Base-by-base conservation (phyloP, 805 yeast species). In the Candida pini region DNA sequence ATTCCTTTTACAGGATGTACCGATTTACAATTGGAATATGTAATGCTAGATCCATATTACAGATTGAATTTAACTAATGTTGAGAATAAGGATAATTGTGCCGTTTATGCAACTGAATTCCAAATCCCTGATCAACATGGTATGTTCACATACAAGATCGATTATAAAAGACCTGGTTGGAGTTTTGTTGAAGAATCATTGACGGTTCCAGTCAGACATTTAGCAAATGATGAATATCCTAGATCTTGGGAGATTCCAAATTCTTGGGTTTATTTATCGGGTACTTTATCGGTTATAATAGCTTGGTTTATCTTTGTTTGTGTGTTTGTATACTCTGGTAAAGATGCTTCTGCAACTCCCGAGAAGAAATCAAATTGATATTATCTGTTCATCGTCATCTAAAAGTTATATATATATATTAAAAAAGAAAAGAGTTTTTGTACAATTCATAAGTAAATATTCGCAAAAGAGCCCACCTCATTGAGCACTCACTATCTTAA, bases 41-140 rank as follows among this genome's bases (percentile, higher is more conserved):
- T 73, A 51, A 81, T 92, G 90, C 73, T 92, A 44, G 97, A 92
- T 57, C 98, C 99, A 28, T 92, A 90, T 66, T 88, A 88, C 55
- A 78, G 98, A 53, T 55, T 90, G 38, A 77, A 71, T 41, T 63
- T 92, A 51, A 47, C 58, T 14, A 67, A 71, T 19, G 53, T 65
- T 28, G 66, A 66, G 8, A 35, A 17, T 12, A 63, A 62, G 9
- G 52, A 49, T 2, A 58, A 64, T 5, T 59, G 69, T n/a, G 80
- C 77, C 51, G 55, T 64, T 14, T 79, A 75, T 51, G 62, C 61
- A 15, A 66, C 73, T 14, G 61, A 65, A 34, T 87, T 92, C 60
- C 71, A 70, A 30, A 62, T 87, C 25, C 99, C 99, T 16, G 97
- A 90, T 59, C 96, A 88, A 53, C 96, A 92, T 60, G 99, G 99